phyloP scores from a whole-genome alignment of 345 rosid genomes.

The Salix koriyanagi region DNA sequence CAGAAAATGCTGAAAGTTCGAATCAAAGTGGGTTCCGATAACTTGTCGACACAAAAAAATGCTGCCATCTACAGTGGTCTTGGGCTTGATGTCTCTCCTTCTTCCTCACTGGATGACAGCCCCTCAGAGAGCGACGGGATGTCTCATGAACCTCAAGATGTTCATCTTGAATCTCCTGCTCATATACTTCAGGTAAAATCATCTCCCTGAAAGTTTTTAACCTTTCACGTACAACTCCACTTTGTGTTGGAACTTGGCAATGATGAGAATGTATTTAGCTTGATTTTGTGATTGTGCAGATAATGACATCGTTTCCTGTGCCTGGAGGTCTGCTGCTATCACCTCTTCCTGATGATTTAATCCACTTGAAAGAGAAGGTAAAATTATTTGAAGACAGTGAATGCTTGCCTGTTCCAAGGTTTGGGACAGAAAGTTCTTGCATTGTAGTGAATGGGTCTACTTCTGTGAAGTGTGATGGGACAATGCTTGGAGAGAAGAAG shows the following conservation, averaged over 20 bases:
- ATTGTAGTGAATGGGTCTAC: conserved; percentile 29
- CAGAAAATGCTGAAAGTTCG: conserved; percentile 67
- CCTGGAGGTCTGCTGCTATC: conserved; percentile 53
- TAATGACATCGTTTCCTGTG: conserved; percentile 68
- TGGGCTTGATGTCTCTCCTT: conserved; percentile 71
- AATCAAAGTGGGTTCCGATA: conserved; percentile 75
- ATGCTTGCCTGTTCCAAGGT: conserved; percentile 23
- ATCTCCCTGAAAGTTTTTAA: conserved; percentile 19
- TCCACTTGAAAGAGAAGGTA: conserved; percentile 47
- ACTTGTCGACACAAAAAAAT: conserved; percentile 58
- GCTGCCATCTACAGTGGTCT: conserved; percentile 65
- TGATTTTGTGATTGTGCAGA: conserved; percentile 49
- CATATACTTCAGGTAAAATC: conserved; percentile 59
- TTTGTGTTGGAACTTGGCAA: not conserved
- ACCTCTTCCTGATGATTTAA: conserved; percentile 68
- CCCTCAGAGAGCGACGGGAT: conserved; percentile 67
- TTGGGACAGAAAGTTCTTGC: conserved; percentile 24
- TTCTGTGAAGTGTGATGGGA: conserved; percentile 40
- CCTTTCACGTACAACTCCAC: conserved; percentile 12
- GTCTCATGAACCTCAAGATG: conserved; percentile 43
- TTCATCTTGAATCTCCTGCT: conserved; percentile 54
- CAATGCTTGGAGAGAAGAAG: conserved; percentile 40
- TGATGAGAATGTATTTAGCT: conserved; percentile 18
- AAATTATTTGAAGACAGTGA: conserved; percentile 33
- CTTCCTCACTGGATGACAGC: conserved; percentile 64